Base-by-base conservation (phyloP, 305 asterid species). In the Withania somnifera region DNA sequence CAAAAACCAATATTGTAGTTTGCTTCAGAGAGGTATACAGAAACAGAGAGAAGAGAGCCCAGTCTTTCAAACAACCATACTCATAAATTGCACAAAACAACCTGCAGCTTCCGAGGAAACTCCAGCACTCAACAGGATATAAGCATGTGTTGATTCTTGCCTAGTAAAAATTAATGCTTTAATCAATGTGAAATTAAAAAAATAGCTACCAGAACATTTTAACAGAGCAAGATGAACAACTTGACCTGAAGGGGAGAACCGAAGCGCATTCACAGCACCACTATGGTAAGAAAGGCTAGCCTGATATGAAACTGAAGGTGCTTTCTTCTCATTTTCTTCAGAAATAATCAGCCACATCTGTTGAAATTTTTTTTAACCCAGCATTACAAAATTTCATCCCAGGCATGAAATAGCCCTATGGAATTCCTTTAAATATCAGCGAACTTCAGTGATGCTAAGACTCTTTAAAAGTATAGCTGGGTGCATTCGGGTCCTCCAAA, bases 181-280 rank as follows among this genome's bases (percentile, higher is more conserved):
- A 58, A 58, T 57, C n/a, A 24, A 58, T 11, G 67, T 58, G 17
- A 58, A 57, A 58, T 24, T 58, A 0, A 50, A 11, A n/a, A 50
- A 4, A 15, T 28, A 76, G 28, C 30, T 75, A 50, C 45, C 63
- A 50, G 17, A 73, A 50, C 9, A 5, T 50, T 75, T 28, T 50
- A 73, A 75, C 47, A 75, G 10, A 76, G 63, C 79, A 30, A 28
- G 36, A 58, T 77, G 28, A n/a, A 51, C 45, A 17, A 71, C 53
- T 86, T 76, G 81, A 92, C 99, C 99, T 2, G 97, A 90, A 51
- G 97, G 97, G 53, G 98, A 97, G 90, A 97, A 94, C 32, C 99
- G 99, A 68, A 97, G 93, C 11, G 90, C 88, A 90, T 97, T 94
- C 32, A 97, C 95, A 69, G 99, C 95, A 69, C 98, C 91, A 66